Evolutionary conservation across 2,329 filamentous ascomycete species (phyloP).

Genomic region (Clonostachys byssicola): DNA sequence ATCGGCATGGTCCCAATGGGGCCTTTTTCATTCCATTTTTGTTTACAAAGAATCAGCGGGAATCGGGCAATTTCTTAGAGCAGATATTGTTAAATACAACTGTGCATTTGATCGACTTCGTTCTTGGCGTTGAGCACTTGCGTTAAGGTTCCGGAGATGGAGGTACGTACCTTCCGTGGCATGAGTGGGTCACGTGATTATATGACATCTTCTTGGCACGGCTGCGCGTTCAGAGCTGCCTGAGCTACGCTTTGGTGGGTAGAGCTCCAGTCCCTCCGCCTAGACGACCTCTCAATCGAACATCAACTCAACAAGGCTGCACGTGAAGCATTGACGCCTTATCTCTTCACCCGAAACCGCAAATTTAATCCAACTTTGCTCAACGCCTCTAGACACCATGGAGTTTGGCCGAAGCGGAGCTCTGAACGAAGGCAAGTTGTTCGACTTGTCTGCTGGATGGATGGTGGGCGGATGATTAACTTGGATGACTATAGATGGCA

Average conservation of each 20-base stretch:
- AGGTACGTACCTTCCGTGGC: too few relatives aligned
- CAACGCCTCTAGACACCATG: conserved; percentile 30
- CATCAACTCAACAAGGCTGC: not conserved
- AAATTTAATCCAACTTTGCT: not conserved
- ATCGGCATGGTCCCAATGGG: too few relatives aligned
- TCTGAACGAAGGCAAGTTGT: conserved; percentile 55
- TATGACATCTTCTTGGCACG: conserved; percentile 12
- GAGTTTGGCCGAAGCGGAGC: conserved; percentile 60
- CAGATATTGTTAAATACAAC: conserved; percentile 1
- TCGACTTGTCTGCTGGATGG: conserved; percentile 11
- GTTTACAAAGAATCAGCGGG: not conserved
- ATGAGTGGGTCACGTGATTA: conserved; percentile 9
- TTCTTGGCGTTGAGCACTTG: too few relatives aligned
- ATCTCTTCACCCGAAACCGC: too few relatives aligned
- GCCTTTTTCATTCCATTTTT: not conserved
- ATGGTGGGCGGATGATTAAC: not conserved
- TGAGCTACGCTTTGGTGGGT: conserved; percentile 25
- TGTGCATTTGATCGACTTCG: not conserved
- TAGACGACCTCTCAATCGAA: not conserved
- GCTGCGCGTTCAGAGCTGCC: conserved; percentile 44
- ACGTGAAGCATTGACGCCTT: not conserved
- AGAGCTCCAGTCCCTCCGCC: not conserved
- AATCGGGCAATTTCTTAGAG: not conserved
- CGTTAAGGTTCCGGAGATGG: too few relatives aligned
- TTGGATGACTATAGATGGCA: conserved; percentile 68